These are phyloP conservation scores for Debaryomycetaceae sp. DNA, from an alignment of 1,139 yeast genomes.

Conservation along the genomic window DNA sequence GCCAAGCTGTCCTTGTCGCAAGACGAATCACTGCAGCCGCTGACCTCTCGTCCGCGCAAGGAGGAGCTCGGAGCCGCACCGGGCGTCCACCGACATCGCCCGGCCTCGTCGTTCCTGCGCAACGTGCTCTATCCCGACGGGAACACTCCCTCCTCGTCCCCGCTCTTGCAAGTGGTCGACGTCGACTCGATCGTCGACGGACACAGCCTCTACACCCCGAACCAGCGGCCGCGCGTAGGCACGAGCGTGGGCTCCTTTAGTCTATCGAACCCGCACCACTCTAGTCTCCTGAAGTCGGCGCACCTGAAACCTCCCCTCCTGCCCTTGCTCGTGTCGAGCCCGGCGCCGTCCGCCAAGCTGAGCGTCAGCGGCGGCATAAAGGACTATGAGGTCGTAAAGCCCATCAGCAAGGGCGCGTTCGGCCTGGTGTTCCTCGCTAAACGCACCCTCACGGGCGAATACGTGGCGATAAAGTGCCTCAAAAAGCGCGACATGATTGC, in stretches of 20 bases:
- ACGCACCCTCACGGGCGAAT: conserved; percentile 80
- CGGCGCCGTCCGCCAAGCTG: conserved; percentile 34
- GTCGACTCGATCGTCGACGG: conserved; percentile 1
- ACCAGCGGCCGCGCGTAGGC: conserved; percentile 8
- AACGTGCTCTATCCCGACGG: conserved; percentile 22
- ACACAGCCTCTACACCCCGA: conserved; percentile 5
- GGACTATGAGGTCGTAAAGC: conserved; percentile 85
- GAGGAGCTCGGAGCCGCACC: not conserved
- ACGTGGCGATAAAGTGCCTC: conserved; percentile 90
- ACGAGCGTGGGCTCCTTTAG: conserved; percentile 6
- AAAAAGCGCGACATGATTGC: conserved; percentile 94
- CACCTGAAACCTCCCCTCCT: conserved; percentile 57
- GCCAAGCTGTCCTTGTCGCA: not conserved
- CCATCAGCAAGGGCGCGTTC: conserved; percentile 95
- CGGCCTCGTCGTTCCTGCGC: conserved; percentile 43
- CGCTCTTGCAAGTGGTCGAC: conserved; percentile 10
- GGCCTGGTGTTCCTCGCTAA: conserved; percentile 88
- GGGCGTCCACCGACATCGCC: not conserved
- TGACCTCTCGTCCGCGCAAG: not conserved
- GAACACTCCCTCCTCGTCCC: conserved; percentile 37
- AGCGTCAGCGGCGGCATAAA: conserved; percentile 43
- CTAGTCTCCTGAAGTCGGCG: conserved; percentile 5
- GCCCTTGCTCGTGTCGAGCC: conserved; percentile 61
- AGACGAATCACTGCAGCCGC: not conserved
- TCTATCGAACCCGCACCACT: conserved; percentile 1